phyloP scores from a whole-genome alignment of 805 yeast species.

The Lipomyces starkeyi region DNA sequence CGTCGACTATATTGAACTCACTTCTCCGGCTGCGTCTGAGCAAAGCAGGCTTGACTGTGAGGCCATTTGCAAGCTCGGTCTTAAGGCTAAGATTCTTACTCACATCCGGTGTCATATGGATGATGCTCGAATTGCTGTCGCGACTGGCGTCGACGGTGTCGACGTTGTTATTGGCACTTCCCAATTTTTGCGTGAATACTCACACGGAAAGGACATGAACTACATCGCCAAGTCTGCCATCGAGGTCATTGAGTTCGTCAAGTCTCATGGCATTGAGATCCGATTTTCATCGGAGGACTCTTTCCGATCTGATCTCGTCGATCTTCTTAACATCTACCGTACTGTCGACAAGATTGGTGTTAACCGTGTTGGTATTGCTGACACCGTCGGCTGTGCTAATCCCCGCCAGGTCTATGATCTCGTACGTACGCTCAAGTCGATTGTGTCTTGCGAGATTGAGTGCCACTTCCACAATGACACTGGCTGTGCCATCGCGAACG shows the following conservation, averaged over 20 bases:
- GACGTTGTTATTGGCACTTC: constrained; percentile 98
- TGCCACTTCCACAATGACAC: constrained; percentile 99
- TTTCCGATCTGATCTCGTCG: constrained; percentile 95
- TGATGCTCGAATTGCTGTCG: constrained; percentile 96
- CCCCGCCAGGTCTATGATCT: constrained; percentile 98
- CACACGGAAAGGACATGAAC: constrained; percentile 98
- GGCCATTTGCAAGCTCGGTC: constrained; percentile 96
- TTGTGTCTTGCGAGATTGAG: constrained; percentile 95
- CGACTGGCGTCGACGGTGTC: constrained; percentile 98
- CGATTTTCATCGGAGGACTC: constrained; percentile 97
- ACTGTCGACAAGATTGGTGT: constrained; percentile 98
- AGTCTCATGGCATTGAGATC: constrained; percentile 94
- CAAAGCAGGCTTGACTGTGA: constrained; percentile 93
- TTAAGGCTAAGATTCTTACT: constrained; percentile 92
- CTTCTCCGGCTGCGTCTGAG: constrained; percentile 97
- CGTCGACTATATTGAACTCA: constrained; percentile 95
- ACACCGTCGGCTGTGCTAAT: constrained; percentile 98
- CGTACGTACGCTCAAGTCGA: constrained; percentile 89
- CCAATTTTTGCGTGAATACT: constrained; percentile 88
- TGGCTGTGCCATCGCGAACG: constrained; percentile 98
- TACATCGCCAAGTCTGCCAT: constrained; percentile 95
- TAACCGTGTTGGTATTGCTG: constrained; percentile 98
- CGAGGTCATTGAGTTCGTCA: constrained; percentile 96
- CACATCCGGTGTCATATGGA: constrained; percentile 99
- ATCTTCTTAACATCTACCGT: constrained; percentile 90